Evolutionary conservation across 345 rosid genomes (phyloP).

Genomic region (Nephelium lappaceum): DNA sequence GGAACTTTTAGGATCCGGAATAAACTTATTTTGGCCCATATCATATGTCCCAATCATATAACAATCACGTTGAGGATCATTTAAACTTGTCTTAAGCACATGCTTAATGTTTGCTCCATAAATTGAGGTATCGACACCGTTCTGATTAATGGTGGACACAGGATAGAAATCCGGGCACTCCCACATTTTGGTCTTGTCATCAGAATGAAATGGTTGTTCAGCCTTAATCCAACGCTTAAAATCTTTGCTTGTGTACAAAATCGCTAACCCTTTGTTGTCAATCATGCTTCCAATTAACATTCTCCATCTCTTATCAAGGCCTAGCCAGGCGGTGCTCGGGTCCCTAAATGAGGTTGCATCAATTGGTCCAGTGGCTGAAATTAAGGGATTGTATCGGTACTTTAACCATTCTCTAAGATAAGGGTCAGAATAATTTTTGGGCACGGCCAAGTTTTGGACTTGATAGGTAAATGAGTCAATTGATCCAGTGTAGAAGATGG

Average conservation of each 20-base stretch:
- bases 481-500: constrained; percentile 53
- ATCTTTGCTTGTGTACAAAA: constrained; percentile 44
- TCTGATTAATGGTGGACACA: constrained; percentile 6
- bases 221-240: constrained; percentile 44
- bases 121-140: constrained; percentile 42
- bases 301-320: constrained; percentile 43
- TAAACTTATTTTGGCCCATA: constrained; percentile 23
- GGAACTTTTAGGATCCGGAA: constrained; percentile 30
- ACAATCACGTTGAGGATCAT: constrained; percentile 35
- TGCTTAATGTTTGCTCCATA: constrained; percentile 30
- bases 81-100: constrained; percentile 47
- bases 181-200: constrained; percentile 45
- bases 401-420: constrained; percentile 52
- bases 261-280: constrained; percentile 31
- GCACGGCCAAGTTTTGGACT: constrained; percentile 46
- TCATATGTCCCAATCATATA: constrained; percentile 54
- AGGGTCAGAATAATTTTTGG: constrained; percentile 52
- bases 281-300: constrained; percentile 36
- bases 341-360: constrained; percentile 54
- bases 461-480: constrained; percentile 35
- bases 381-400: constrained; percentile 43
- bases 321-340: constrained; percentile 59
- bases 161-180: constrained; percentile 66
- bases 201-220: constrained; percentile 36
- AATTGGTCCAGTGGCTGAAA: constrained; percentile 28